phyloP scores from a whole-genome alignment of 306 rosid genomes.

The Comarum palustre region DNA sequence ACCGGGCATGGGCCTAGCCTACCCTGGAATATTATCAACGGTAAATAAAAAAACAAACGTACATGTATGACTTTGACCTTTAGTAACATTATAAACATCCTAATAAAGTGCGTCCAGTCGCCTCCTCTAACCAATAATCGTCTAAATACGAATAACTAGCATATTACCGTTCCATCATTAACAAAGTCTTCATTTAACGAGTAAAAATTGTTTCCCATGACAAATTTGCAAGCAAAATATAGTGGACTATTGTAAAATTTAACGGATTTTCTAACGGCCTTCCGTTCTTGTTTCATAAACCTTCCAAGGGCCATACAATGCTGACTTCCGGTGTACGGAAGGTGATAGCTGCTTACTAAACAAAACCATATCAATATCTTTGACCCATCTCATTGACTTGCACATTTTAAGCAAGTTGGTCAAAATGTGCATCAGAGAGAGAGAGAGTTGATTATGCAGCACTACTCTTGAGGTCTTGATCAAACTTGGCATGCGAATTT shows the following conservation, averaged over 20 bases:
- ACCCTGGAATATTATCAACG: no score
- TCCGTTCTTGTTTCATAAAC: background rate
- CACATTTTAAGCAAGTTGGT: background rate
- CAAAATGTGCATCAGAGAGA: background rate
- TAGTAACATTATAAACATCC: no score
- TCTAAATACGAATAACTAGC: no score
- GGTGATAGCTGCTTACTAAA: background rate
- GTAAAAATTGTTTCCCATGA: background rate
- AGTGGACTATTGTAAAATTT: background rate
- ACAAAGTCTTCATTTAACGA: background rate
- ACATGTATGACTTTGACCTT: no score
- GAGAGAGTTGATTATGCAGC: background rate
- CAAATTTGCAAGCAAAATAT: no score
- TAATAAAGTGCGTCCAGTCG: no score
- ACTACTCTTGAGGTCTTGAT: background rate
- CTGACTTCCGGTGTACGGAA: background rate
- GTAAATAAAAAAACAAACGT: no score
- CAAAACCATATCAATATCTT: background rate
- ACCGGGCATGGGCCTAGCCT: no score
- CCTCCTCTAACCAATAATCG: no score
- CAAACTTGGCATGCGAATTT: conserved; percentile 11
- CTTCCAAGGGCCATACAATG: background rate
- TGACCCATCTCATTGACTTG: background rate
- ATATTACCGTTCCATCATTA: no score
- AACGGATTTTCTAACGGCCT: background rate